Evolutionary conservation across 768 basidiomycete genomes (phyloP).

Genomic region (button mushroom (Agaricus bisporus)): DNA sequence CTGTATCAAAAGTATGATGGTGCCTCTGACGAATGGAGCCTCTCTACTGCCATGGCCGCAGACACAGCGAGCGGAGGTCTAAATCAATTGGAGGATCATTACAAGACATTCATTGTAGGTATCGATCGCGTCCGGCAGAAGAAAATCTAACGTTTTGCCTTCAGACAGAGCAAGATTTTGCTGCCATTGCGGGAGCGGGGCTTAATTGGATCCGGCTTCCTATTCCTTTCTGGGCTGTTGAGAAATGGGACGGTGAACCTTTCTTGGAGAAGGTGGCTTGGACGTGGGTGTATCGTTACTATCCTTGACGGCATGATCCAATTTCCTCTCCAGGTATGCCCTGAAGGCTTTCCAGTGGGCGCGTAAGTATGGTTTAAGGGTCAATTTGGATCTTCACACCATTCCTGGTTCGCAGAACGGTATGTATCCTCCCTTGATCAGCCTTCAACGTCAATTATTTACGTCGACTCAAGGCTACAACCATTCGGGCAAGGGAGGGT

Average conservation of each 20-base stretch:
- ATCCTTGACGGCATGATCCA: neutral
- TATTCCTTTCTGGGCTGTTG: slow-evolving; percentile 84
- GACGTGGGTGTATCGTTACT: slow-evolving; percentile 42
- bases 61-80: slow-evolving; percentile 45
- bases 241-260: slow-evolving; percentile 66
- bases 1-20: slow-evolving; percentile 62
- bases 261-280: slow-evolving; percentile 71
- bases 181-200: slow-evolving; percentile 84
- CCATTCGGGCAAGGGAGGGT: slow-evolving; percentile 57
- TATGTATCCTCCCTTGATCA: slow-evolving; percentile 12
- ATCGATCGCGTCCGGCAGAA: neutral
- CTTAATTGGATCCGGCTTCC: slow-evolving; percentile 83
- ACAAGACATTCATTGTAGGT: slow-evolving; percentile 78
- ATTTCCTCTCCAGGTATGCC: slow-evolving; percentile 48
- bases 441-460: neutral
- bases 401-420: slow-evolving; percentile 78
- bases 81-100: slow-evolving; percentile 68
- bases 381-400: slow-evolving; percentile 75
- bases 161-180: slow-evolving; percentile 88
- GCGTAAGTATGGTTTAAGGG: slow-evolving; percentile 78
- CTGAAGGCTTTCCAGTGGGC: slow-evolving; percentile 72
- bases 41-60: slow-evolving; percentile 56
- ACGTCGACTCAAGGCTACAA: slow-evolving; percentile 34
- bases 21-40: slow-evolving; percentile 69
- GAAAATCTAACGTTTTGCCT: neutral